Evolutionary conservation across 2,329 filamentous ascomycete species (phyloP), one percentile per base, ranked within the genome.

Genomic region (Fusarium concolor): DNA sequence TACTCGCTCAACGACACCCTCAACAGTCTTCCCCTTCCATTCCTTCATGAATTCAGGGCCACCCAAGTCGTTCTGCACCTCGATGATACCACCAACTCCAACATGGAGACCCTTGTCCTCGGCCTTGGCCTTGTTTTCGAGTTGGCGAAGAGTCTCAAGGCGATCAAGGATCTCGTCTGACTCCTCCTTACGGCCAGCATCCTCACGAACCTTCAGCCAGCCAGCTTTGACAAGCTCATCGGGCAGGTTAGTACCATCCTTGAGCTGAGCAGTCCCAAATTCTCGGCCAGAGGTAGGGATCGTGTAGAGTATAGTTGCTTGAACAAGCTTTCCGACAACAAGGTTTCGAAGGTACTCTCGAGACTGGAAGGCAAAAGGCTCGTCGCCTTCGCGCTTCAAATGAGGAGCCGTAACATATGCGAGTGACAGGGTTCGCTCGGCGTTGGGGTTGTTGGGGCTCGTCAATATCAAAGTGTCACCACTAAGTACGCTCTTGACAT

Each of bases 351-450:
- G 87, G 78, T 92, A 96, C 81, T 99, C 96, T 76, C 96, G 93
- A 62, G 96, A 97, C 80, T 96, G 91, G 80, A 97, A 99, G 60
- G 93, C 94, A 76, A 92, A 96, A 37, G 91, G 90, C 86, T 97
- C 94, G 76, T 97, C 95, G 59, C 92, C 94, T 73, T 97, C 94
- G 79, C 93, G 90, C 82, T 87, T 90, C 78, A 97, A 79, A 76
- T 94, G 90, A 5, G 96, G 96, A 49, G 94, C 94, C 61, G 90
- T 92, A 71, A 98, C 94, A 81, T 94, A 98, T 74, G 96, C 96
- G 69, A 99, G 85, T 76, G 94, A 97, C 74, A 99, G 86, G 52
- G 87, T 92, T 75, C 93, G 92, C 83, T 98, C 96, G 79, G 91
- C 88, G 69, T 88, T 86, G 35, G 92, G 91, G 78, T 96, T 94